phyloP scores from a whole-genome alignment of 2,329 filamentous ascomycete species.

The Penicillium glabrum region DNA sequence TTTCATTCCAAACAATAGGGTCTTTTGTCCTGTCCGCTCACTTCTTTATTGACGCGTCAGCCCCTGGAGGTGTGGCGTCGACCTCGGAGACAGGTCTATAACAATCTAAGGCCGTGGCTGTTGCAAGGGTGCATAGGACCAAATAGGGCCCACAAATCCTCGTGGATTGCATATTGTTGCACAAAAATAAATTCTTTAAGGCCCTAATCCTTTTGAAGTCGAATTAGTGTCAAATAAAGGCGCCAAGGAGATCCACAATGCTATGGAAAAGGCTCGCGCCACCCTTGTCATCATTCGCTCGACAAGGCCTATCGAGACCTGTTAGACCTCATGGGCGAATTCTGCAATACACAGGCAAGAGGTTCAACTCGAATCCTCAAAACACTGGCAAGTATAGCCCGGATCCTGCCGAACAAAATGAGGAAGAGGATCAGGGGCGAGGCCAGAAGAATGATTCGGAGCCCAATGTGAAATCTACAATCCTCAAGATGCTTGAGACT shows the following conservation, averaged over 20 bases:
- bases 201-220: background rate
- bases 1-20: background rate
- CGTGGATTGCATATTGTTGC: background rate
- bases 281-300: conserved; percentile 19
- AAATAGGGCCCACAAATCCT: background rate
- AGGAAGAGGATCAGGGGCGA: conserved; percentile 28
- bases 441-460: conserved; percentile 24
- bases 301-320: conserved; percentile 17
- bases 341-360: conserved; percentile 14
- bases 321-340: conserved; percentile 8
- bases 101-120: conserved; percentile 1
- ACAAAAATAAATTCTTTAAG: background rate
- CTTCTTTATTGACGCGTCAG: conserved; percentile 14
- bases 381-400: conserved; percentile 22
- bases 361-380: conserved; percentile 24
- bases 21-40: conserved; percentile 10
- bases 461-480: conserved; percentile 37
- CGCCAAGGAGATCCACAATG: conserved; percentile 16
- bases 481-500: conserved; percentile 68
- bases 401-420: conserved; percentile 31
- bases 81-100: conserved; percentile 1
- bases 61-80: conserved; percentile 17
- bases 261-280: conserved; percentile 27
- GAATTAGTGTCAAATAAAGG: background rate
- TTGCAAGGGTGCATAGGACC: conserved; percentile 7